A percentile compares a stretch with the other conserved stretches of the same genome.
These are phyloP conservation scores for Chrysoporthe austroafricana DNA, from an alignment of 2,329 filamentous ascomycete genomes.

Conservation along the genomic window DNA sequence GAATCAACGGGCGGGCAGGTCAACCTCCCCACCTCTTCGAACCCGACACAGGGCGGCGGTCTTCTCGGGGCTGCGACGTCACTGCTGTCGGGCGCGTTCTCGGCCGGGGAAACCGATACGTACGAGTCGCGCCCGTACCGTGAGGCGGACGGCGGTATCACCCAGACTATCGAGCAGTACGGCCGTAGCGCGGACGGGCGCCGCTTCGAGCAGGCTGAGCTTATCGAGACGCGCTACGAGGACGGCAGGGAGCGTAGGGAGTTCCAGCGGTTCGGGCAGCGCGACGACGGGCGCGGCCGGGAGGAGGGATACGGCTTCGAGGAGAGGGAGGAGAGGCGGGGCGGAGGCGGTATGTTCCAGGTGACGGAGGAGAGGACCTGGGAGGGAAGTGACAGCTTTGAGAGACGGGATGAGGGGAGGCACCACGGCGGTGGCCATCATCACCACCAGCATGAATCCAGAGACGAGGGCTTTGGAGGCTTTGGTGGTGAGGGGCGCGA, in stretches of 20 bases:
- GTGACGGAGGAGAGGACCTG: slow-evolving; percentile 60
- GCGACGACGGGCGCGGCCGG: slow-evolving; percentile 44
- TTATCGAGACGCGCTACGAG: slow-evolving; percentile 60
- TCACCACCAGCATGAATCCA: slow-evolving; percentile 32
- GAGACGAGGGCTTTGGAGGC: not conserved
- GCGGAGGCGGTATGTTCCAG: slow-evolving; percentile 57
- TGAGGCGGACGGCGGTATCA: slow-evolving; percentile 63
- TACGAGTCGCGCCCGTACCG: slow-evolving; percentile 53
- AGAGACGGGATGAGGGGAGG: slow-evolving; percentile 35
- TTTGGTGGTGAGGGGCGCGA: slow-evolving; percentile 35
- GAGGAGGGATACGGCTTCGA: slow-evolving; percentile 59
- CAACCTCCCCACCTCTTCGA: slow-evolving; percentile 40
- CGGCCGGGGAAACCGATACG: slow-evolving; percentile 54
- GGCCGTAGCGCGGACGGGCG: slow-evolving; percentile 53
- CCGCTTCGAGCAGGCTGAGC: slow-evolving; percentile 64
- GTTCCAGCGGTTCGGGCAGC: slow-evolving; percentile 66
- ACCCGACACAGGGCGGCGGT: slow-evolving; percentile 61
- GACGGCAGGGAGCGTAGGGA: slow-evolving; percentile 62
- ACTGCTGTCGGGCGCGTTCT: slow-evolving; percentile 53
- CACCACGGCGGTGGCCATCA: slow-evolving; percentile 33
- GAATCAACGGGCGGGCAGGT: slow-evolving; percentile 47
- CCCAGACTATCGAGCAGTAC: slow-evolving; percentile 64
- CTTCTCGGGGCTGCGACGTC: slow-evolving; percentile 72
- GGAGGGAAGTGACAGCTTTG: slow-evolving; percentile 34
- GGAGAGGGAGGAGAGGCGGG: slow-evolving; percentile 58